These are phyloP conservation scores for Serendipita sp. DNA, from an alignment of 768 basidiomycete species.

Conservation along the genomic window DNA sequence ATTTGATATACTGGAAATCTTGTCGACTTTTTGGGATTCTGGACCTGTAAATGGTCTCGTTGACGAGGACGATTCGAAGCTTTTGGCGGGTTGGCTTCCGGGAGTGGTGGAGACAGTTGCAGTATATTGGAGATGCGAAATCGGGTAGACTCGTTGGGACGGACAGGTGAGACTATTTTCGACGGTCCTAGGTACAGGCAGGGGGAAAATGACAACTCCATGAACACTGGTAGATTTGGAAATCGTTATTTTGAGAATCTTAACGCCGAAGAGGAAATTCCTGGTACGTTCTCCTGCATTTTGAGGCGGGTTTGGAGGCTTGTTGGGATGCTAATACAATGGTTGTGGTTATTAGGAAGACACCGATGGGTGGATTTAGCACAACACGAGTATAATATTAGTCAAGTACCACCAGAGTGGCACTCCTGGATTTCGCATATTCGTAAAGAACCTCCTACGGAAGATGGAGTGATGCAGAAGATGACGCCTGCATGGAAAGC, in stretches of 20 bases:
- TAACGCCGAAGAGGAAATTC: constrained; percentile 73
- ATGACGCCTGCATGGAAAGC: constrained; percentile 66
- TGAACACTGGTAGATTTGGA: constrained; percentile 48
- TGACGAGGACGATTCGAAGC: constrained; percentile 59
- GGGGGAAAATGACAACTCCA: no score
- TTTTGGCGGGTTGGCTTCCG: constrained; percentile 58
- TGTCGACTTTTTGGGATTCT: no score
- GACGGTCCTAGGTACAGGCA: neutral
- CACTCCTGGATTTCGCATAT: constrained; percentile 92
- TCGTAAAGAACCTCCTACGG: constrained; percentile 60
- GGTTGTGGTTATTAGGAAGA: constrained; percentile 39
- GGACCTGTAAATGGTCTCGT: constrained; percentile 39
- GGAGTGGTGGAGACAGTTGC: constrained; percentile 84
- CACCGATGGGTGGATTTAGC: constrained; percentile 94
- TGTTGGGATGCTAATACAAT: neutral
- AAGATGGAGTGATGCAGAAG: constrained; percentile 57
- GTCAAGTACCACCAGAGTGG: constrained; percentile 93
- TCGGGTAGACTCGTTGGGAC: constrained; percentile 56
- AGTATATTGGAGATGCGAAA: constrained; percentile 92
- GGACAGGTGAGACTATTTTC: constrained; percentile 56
- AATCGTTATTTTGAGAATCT: constrained; percentile 90
- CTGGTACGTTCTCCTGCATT: constrained; percentile 36
- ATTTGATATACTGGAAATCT: no score
- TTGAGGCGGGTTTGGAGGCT: neutral
- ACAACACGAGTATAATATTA: constrained; percentile 82